Evolutionary conservation across 2,329 filamentous ascomycete species (phyloP).

Genomic region (Cladosporium sp.): DNA sequence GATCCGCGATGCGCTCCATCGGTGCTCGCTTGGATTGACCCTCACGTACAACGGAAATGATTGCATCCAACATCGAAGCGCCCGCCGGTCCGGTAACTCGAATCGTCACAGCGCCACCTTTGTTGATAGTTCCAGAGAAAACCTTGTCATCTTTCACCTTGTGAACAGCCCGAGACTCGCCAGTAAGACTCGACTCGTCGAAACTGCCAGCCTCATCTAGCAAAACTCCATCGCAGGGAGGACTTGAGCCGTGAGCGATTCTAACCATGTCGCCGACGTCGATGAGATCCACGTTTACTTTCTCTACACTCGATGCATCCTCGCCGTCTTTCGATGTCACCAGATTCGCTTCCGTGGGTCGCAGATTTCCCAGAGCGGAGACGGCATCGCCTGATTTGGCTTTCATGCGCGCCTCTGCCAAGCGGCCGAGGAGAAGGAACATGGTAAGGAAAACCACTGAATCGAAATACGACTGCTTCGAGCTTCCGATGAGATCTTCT

Average conservation of each 20-base stretch:
- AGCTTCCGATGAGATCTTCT: slow-evolving; percentile 24
- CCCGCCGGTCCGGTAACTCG: slow-evolving; percentile 61
- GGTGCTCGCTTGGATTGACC: slow-evolving; percentile 72
- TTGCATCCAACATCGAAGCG: slow-evolving; percentile 72
- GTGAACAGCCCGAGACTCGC: slow-evolving; percentile 64
- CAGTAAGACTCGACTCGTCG: slow-evolving; percentile 86
- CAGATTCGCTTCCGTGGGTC: slow-evolving; percentile 71
- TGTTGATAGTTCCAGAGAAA: slow-evolving; percentile 71
- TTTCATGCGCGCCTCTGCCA: slow-evolving; percentile 86
- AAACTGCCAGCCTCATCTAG: slow-evolving; percentile 58
- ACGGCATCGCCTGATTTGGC: slow-evolving; percentile 85
- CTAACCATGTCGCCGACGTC: slow-evolving; percentile 54
- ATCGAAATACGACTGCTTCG: slow-evolving; percentile 64
- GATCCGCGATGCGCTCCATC: slow-evolving; percentile 69
- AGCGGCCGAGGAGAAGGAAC: slow-evolving; percentile 70
- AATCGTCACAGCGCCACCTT: slow-evolving; percentile 57
- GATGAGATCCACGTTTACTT: slow-evolving; percentile 62
- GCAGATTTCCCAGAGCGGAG: slow-evolving; percentile 68
- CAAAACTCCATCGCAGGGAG: slow-evolving; percentile 73
- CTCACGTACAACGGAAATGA: slow-evolving; percentile 70
- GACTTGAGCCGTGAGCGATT: slow-evolving; percentile 73
- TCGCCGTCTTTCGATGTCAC: slow-evolving; percentile 39
- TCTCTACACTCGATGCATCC: slow-evolving; percentile 20
- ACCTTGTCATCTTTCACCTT: slow-evolving; percentile 61
- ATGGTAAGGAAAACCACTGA: slow-evolving; percentile 88